Evolutionary conservation across 306 rosid species (phyloP), one percentile per base, ranked within the genome.

Genomic region (Styphnolobium japonicum): DNA sequence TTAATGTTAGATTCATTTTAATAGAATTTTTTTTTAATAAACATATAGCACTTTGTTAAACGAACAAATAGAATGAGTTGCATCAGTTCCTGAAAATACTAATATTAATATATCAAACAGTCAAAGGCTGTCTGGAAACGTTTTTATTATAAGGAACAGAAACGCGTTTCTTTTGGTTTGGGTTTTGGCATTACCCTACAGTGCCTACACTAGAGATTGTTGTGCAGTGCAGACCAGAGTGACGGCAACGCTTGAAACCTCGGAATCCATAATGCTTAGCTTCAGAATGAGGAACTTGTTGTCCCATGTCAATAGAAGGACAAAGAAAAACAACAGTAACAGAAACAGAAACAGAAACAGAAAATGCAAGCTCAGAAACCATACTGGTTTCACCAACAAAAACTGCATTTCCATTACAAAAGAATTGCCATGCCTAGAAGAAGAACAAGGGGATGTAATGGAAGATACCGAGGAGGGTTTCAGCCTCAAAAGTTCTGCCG

Each of bases 401-500:
- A 75, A 62, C 46, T 51, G 80, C 77, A 75, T 76, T 81, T 43
- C 86, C 79, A 46, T 52, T 7, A 53, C 66, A 0, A 58, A 67
- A 34, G 69, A 83, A 31, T 67, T 39, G 0, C 69, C 42, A 51
- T 37, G n/a, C 34, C 57, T 5, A 51, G 75, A 81, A 23, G 85
- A 70, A 51, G 82, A 77, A 43, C 53, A 69, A 70, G 62, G n/a
- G n/a, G 77, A 27, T 25, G 67, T 57, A 69, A 63, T 15, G 10
- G 90, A 81, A 23, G 81, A 84, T 2, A 5, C 2, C 7, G 94
- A 87, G 16, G 86, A 70, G 64, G 90, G 94, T 65, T 95, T 95
- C 87, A 77, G 82, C 76, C 94, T 95, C 61, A 95, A 92, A 87
- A 77, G 84, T 81, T 92, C 97, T 60, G 79, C 92, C 66, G 79